These are phyloP conservation scores for Bolboschoenus planiculmis DNA, from an alignment of 176 grass and related monocot species.

Conservation along the genomic window DNA sequence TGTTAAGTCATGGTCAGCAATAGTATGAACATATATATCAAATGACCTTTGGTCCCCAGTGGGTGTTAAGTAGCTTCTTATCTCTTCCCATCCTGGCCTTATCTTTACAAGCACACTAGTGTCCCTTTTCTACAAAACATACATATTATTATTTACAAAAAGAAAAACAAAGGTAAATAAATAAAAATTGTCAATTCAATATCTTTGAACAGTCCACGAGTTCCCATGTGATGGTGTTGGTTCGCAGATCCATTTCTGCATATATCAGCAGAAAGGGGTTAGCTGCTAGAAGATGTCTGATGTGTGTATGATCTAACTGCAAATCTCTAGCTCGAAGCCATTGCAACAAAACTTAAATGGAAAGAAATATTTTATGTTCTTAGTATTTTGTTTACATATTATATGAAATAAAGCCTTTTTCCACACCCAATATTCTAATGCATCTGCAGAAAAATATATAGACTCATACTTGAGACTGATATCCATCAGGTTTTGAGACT, in stretches of 20 bases:
- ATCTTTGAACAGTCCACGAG: neutral
- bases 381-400: neutral
- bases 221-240: neutral
- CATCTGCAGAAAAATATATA: neutral
- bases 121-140: slow-evolving; percentile 60
- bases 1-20: slow-evolving; percentile 84
- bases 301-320: neutral
- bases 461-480: neutral
- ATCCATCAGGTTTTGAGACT: neutral
- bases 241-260: neutral
- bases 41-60: slow-evolving; percentile 62
- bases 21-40: slow-evolving; percentile 96
- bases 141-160: neutral
- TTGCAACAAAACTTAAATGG: neutral
- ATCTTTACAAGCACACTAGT: slow-evolving; percentile 89
- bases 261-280: too few relatives aligned
- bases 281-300: too few relatives aligned
- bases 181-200: neutral
- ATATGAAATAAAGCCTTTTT: neutral
- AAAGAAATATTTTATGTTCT: neutral
- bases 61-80: slow-evolving; percentile 74
- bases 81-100: slow-evolving; percentile 93
- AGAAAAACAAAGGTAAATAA: neutral
- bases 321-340: neutral
- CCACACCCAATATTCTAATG: neutral